Percentiles rank a stretch among this genome's conserved stretches.
phyloP scores from a whole-genome alignment of 371 early-diverging fungal genomes.

The Lichtheimia corymbifera region DNA sequence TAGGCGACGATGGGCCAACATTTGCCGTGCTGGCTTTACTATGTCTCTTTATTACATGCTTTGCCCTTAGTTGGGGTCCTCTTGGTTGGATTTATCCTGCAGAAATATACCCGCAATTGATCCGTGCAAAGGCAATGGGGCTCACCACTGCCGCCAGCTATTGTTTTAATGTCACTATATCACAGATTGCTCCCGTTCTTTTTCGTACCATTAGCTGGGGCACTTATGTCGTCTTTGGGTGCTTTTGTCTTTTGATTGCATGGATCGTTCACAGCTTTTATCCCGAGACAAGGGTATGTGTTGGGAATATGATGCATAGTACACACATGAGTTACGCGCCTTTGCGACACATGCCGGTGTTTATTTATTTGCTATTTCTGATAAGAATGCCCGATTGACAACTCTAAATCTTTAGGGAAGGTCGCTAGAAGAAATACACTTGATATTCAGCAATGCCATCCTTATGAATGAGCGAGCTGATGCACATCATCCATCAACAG shows the following conservation, averaged over 20 bases:
- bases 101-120: constrained; percentile 78
- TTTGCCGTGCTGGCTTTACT: constrained; percentile 57
- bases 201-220: constrained; percentile 59
- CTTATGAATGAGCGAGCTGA: constrained; percentile 41
- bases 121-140: constrained; percentile 79
- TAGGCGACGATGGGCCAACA: constrained; percentile 36
- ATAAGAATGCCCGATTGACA: not conserved
- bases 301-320: not conserved
- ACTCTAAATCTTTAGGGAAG: constrained; percentile 22
- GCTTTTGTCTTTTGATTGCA: constrained; percentile 57
- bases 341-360: not conserved
- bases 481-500: constrained; percentile 53
- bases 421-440: constrained; percentile 49
- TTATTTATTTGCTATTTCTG: not conserved
- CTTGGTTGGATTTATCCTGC: constrained; percentile 89
- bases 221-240: constrained; percentile 65
- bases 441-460: constrained; percentile 48
- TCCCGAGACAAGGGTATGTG: constrained; percentile 74
- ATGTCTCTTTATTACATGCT: constrained; percentile 67
- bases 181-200: constrained; percentile 59
- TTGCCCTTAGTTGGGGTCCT: constrained; percentile 75
- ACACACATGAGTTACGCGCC: not conserved
- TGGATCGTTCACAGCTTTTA: constrained; percentile 64
- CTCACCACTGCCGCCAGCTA: constrained; percentile 84
- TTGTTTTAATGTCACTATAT: constrained; percentile 68